Conservation (phyloP, 176 grass and related monocot genomes). For the Avena eriantha region DNA sequence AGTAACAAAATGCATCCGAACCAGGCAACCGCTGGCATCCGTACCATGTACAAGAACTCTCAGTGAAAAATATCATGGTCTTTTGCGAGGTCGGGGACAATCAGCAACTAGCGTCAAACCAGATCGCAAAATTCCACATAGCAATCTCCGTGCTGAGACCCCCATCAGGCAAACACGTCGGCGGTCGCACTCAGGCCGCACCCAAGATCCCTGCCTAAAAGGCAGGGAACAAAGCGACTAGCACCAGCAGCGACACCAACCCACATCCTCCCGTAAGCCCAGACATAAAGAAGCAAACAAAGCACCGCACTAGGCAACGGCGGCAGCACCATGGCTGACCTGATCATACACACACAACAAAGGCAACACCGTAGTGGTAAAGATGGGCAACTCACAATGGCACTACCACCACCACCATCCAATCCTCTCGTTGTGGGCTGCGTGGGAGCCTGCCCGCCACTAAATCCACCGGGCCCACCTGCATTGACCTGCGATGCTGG, state of each 20-base stretch:
- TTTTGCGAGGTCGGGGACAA: not conserved
- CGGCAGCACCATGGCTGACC: conserved; percentile 33
- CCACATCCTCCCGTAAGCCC: conserved; percentile 11
- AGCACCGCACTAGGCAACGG: conserved; percentile 41
- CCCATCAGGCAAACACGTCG: not conserved
- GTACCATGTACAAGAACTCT: not conserved
- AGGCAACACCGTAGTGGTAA: conserved; percentile 21
- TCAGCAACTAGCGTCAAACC: conserved; percentile 1
- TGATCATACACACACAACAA: not conserved
- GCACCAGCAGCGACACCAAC: conserved; percentile 45
- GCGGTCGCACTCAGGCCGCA: conserved; percentile 24
- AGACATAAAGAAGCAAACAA: conserved; percentile 41
- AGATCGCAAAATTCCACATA: conserved; percentile 42
- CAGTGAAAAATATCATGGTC: not conserved
- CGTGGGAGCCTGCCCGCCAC: conserved; percentile 60
- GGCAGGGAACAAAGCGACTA: conserved; percentile 51
- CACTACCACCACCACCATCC: not conserved
- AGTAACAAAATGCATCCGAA: conserved; percentile 17
- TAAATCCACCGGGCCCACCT: conserved; percentile 58
- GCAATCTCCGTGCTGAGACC: not conserved
- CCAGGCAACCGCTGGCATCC: not conserved
- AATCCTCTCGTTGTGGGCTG: conserved; percentile 23
- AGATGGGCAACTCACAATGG: conserved; percentile 32
- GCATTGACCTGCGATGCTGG: conserved; percentile 65
- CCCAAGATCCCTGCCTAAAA: conserved; percentile 46